A percentile compares a stretch with the other conserved stretches of the same genome.
These are phyloP conservation scores for Magnolia changhungtana DNA, from an alignment of 164 flowering plant species.

Conservation along the genomic window DNA sequence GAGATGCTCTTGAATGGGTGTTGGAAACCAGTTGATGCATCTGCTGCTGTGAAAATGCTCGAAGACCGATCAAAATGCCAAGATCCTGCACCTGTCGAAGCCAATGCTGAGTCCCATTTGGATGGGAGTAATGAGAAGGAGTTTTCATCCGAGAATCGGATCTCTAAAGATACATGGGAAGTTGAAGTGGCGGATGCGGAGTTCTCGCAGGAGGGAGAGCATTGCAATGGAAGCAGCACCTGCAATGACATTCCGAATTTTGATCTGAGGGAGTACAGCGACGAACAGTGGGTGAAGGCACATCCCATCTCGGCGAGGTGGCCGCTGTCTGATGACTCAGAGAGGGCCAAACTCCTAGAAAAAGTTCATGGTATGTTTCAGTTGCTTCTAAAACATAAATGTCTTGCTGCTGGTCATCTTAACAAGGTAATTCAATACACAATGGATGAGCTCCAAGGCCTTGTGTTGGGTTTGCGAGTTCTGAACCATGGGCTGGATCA, in stretches of 20 bases:
- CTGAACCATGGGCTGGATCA: slow-evolving; percentile 59
- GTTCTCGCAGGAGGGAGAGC: slow-evolving; percentile 20
- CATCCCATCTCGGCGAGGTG: slow-evolving; percentile 38
- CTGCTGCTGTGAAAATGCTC: slow-evolving; percentile 62
- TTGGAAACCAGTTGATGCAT: slow-evolving; percentile 83
- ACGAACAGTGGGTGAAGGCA: slow-evolving; percentile 25
- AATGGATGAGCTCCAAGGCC: slow-evolving; percentile 72
- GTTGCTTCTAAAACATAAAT: slow-evolving; percentile 63
- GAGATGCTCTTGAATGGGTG: slow-evolving; percentile 74
- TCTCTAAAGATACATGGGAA: slow-evolving; percentile 49
- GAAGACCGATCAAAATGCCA: slow-evolving; percentile 40
- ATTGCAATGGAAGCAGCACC: slow-evolving; percentile 28
- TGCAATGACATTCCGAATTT: slow-evolving; percentile 26
- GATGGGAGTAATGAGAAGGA: slow-evolving; percentile 32
- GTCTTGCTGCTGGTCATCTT: slow-evolving; percentile 75
- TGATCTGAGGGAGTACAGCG: slow-evolving; percentile 43
- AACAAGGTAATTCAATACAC: slow-evolving; percentile 70
- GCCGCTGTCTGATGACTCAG: slow-evolving; percentile 83
- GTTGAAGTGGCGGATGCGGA: slow-evolving; percentile 1
- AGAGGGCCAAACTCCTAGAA: slow-evolving; percentile 73
- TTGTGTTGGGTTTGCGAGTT: slow-evolving; percentile 56
- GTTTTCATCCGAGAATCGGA: slow-evolving; percentile 26
- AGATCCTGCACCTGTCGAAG: slow-evolving; percentile 23
- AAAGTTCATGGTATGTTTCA: slow-evolving; percentile 62
- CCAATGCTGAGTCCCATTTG: slow-evolving; percentile 16